A percentile compares a stretch with the other conserved stretches of the same genome.
These are phyloP conservation scores for Austroboletus novae-zelandiae DNA, from an alignment of 1,284 basidiomycete genomes.

Conservation along the genomic window DNA sequence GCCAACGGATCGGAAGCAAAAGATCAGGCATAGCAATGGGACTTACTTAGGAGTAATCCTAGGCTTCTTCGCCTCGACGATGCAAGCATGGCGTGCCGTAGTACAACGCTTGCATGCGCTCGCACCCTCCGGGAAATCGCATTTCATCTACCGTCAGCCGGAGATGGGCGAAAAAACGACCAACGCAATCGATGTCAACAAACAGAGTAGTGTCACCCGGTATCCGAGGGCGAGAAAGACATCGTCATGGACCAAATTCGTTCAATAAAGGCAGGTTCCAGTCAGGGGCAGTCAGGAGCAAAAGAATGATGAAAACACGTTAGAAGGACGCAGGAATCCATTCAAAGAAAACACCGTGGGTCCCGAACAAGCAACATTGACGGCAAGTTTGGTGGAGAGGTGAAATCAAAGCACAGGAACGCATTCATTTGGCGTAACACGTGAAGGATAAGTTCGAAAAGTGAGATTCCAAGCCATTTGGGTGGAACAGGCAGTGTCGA, in stretches of 20 bases:
- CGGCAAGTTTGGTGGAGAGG: not conserved
- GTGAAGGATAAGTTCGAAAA: slow-evolving; percentile 4
- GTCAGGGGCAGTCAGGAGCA: slow-evolving; percentile 2
- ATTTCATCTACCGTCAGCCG: slow-evolving; percentile 63
- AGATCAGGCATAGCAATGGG: slow-evolving; percentile 13
- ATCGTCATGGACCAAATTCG: slow-evolving; percentile 7
- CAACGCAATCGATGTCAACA: slow-evolving; percentile 11
- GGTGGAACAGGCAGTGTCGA: slow-evolving; percentile 4
- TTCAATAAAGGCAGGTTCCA: slow-evolving; percentile 5
- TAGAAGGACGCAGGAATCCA: slow-evolving; percentile 2
- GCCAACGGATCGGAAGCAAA: not conserved
- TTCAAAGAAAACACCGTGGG: slow-evolving; percentile 7
- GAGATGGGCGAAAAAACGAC: slow-evolving; percentile 4
- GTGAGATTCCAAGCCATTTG: not conserved
- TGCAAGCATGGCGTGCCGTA: slow-evolving; percentile 64
- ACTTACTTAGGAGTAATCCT: slow-evolving; percentile 77
- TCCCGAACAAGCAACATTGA: slow-evolving; percentile 10
- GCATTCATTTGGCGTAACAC: not conserved
- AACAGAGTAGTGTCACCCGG: slow-evolving; percentile 5
- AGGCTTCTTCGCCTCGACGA: slow-evolving; percentile 77
- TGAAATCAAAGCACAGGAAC: slow-evolving; percentile 1
- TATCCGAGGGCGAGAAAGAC: slow-evolving; percentile 2
- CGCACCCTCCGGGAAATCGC: slow-evolving; percentile 66
- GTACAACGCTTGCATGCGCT: slow-evolving; percentile 73
- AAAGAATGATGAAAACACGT: slow-evolving; percentile 2